Evolutionary conservation across 148 eudicot genomes (phyloP), one percentile per base, ranked within the genome.

Genomic region (Pharnaceum exiguum): DNA sequence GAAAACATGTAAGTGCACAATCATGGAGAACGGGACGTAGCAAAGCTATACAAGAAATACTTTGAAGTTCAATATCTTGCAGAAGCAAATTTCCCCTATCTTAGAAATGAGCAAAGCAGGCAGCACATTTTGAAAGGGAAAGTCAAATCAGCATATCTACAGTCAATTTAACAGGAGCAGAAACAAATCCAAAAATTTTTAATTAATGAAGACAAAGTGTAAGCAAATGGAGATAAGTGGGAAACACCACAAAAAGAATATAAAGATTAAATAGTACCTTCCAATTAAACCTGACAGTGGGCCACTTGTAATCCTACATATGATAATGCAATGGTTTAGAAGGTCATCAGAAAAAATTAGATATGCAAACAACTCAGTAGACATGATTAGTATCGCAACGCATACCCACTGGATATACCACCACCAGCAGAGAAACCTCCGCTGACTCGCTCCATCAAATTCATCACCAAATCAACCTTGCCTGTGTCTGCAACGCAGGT

Each of bases 371-470:
- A 32, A 15, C 17, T 63, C 28, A 21, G 30, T 33, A 25, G 7
- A 16, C 12, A 46, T 22, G 22, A 7, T 25, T 10, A 4, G 3
- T 3, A 26, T 16, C 28, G 47, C 55, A 63, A 51, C 36, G 77
- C 96, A 68, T 82, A 89, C 99, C 99, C 96, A 70, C 96, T 93
- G 55, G 99, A 93, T 65, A 93, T 79, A 54, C 99, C 99, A 62
- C 99, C 99, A 71, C 99, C 99, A 48, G 96, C 99, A 58, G 99
- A 93, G 58, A 93, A 81, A 60, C 96, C 99, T 65, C 96, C 96
- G 63, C 95, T 93, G 57, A 78, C 85, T 62, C 99, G 99, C 80
- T 93, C 99, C 63, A 93, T 89, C 51, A 82, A 86, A 70, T 93
- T 86, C 86, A 93, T 83, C 54, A 84, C 83, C 60, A 93, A 78